Evolutionary conservation across 1,284 basidiomycete genomes (phyloP).

Genomic region (Earliella scabrosa): DNA sequence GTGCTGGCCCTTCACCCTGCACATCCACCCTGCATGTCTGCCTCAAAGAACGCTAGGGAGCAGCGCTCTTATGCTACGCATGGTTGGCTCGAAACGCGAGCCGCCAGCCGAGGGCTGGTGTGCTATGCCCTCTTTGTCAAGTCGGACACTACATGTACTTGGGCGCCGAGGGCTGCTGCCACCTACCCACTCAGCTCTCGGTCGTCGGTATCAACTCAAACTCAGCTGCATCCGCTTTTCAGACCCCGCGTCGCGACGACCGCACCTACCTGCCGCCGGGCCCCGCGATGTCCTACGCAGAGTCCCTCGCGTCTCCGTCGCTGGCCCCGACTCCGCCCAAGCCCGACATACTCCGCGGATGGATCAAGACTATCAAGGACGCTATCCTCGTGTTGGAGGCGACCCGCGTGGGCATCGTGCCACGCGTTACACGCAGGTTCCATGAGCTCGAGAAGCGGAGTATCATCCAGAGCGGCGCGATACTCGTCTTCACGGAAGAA

Average conservation of each 20-base stretch:
- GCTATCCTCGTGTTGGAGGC: constrained; percentile 62
- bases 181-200: neutral
- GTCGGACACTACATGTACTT: neutral
- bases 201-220: neutral
- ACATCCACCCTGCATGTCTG: neutral
- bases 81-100: neutral
- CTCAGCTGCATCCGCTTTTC: neutral
- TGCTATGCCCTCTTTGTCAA: constrained; percentile 7
- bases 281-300: constrained; percentile 6
- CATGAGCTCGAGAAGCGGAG: constrained; percentile 51
- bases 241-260: constrained; percentile 2
- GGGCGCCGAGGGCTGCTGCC: neutral
- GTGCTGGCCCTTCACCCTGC: neutral
- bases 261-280: constrained; percentile 3
- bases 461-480: constrained; percentile 30
- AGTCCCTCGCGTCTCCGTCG: constrained; percentile 1
- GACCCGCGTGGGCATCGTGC: constrained; percentile 52
- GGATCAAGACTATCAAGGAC: constrained; percentile 58
- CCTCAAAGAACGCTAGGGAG: neutral
- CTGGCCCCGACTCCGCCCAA: constrained; percentile 10
- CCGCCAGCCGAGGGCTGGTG: neutral
- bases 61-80: neutral
- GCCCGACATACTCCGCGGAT: constrained; percentile 41
- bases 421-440: constrained; percentile 57
- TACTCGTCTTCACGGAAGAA: constrained; percentile 32